Evolutionary conservation across 192 early-diverging fungal genomes (phyloP), one percentile per base, ranked within the genome.

Genomic region (Lunasporangiospora selenospora): DNA sequence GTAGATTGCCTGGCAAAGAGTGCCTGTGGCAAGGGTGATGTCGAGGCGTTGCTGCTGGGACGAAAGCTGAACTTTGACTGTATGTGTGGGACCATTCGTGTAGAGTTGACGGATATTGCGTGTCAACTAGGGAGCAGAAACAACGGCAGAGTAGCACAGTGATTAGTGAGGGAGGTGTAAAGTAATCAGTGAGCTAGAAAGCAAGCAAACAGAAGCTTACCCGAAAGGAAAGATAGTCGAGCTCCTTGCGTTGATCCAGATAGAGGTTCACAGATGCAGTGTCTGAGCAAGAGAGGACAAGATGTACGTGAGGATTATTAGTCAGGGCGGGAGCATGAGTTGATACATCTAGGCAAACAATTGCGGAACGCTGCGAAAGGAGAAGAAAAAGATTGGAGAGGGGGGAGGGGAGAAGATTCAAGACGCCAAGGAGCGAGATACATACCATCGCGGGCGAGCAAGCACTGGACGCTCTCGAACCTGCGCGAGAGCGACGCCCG

Each of bases 191-290:
- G n/a, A n/a, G n/a, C n/a, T n/a, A n/a, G n/a, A n/a, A n/a, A n/a
- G n/a, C n/a, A n/a, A n/a, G n/a, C n/a, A n/a, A n/a, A n/a, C n/a
- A n/a, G n/a, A n/a, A 34, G 18, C 49, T 53, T 40, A 70, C 66
- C 26, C 45, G 60, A 29, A 56, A 70, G 29, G 43, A 33, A 3
- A 70, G 37, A 55, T 38, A 61, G 31, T 70, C 66, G n/a, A 70
- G 38, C 15, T 70, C 66, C 32, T 70, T 45, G 12, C 45, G 41
- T 15, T 54, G 50, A 43, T 70, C 66, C 11, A 70, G 18, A 40
- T 70, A 70, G 13, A 70, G 29, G 32, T 70, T 61, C 12, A 70
- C 58, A 1, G 66, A 61, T 13, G 66, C 58, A 19, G 47, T 56
- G 12, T 53, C 66, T 70, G 13, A 15, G 12, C 15, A 29, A 15